A percentile compares a stretch with the other conserved stretches of the same genome.
These are phyloP conservation scores for Trichocladium antarcticum DNA, from an alignment of 495 filamentous ascomycete species.

Conservation along the genomic window DNA sequence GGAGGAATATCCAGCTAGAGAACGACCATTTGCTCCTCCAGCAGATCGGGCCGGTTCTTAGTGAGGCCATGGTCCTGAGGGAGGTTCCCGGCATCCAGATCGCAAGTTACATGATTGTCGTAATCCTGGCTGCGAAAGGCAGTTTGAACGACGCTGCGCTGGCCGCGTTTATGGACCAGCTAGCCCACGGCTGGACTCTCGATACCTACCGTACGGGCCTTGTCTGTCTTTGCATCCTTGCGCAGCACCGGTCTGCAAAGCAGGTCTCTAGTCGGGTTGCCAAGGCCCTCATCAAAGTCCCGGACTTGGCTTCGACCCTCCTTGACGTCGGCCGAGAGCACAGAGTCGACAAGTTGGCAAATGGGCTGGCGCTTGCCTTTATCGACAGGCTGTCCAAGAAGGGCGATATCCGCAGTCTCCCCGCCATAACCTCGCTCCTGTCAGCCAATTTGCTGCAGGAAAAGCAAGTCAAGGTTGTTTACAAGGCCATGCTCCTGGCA, in stretches of 20 bases:
- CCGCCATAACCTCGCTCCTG: slow-evolving; percentile 50
- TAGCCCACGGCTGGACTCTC: slow-evolving; percentile 60
- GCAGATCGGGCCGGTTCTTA: slow-evolving; percentile 61
- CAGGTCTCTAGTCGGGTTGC: slow-evolving; percentile 58
- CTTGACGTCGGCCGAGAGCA: slow-evolving; percentile 52
- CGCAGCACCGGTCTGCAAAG: slow-evolving; percentile 58
- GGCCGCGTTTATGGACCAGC: slow-evolving; percentile 71
- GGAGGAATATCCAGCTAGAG: slow-evolving; percentile 51
- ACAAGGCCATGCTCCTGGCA: slow-evolving; percentile 49
- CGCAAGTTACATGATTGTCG: slow-evolving; percentile 81
- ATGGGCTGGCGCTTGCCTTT: slow-evolving; percentile 58
- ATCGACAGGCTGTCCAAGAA: slow-evolving; percentile 53
- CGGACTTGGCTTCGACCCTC: slow-evolving; percentile 46
- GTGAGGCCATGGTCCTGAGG: slow-evolving; percentile 61
- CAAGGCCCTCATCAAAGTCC: slow-evolving; percentile 54
- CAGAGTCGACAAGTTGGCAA: slow-evolving; percentile 58
- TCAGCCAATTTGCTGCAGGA: slow-evolving; percentile 49
- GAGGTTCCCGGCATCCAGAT: slow-evolving; percentile 64
- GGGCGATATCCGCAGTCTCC: slow-evolving; percentile 45
- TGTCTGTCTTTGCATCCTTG: slow-evolving; percentile 66
- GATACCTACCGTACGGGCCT: slow-evolving; percentile 65
- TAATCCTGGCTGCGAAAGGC: slow-evolving; percentile 72
- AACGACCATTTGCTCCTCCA: slow-evolving; percentile 71
- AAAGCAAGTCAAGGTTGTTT: slow-evolving; percentile 47
- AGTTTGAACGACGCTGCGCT: slow-evolving; percentile 62